Evolutionary conservation across 2,329 filamentous ascomycete species (phyloP).

Genomic region (Diaporthe capsici): DNA sequence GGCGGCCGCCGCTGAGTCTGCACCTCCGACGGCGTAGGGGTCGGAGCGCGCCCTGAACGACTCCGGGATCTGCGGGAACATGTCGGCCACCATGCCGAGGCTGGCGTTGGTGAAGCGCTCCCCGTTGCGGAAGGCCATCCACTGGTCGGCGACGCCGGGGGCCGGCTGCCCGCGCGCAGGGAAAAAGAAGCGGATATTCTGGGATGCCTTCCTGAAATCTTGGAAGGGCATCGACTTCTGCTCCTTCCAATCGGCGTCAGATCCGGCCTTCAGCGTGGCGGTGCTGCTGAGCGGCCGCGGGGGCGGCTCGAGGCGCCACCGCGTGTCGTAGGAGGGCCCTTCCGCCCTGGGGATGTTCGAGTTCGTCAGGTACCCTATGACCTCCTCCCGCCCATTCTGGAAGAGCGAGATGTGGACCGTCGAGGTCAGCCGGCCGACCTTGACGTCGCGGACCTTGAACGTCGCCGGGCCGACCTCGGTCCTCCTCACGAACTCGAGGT

Average conservation of each 20-base stretch:
- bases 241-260: slow-evolving; percentile 20
- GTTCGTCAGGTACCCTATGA: slow-evolving; percentile 58
- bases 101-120: slow-evolving; percentile 75
- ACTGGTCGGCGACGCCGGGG: slow-evolving; percentile 70
- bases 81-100: slow-evolving; percentile 70
- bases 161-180: slow-evolving; percentile 43
- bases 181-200: slow-evolving; percentile 52
- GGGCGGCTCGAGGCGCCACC: slow-evolving; percentile 18
- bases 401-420: slow-evolving; percentile 58
- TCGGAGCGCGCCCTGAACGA: slow-evolving; percentile 1
- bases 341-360: slow-evolving; percentile 43
- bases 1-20: neutral
- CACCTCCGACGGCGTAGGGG: slow-evolving; percentile 4
- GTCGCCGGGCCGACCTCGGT: slow-evolving; percentile 55
- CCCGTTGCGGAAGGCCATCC: slow-evolving; percentile 73
- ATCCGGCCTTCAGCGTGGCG: slow-evolving; percentile 2
- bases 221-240: slow-evolving; percentile 29
- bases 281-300: neutral
- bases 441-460: slow-evolving; percentile 57
- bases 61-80: slow-evolving; percentile 32
- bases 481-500: slow-evolving; percentile 59
- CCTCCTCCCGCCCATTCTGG: slow-evolving; percentile 52
- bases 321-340: slow-evolving; percentile 19
- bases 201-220: slow-evolving; percentile 46
- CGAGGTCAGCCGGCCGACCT: slow-evolving; percentile 51